Base-by-base conservation (phyloP, 106 monocot species). In the Chionographis japonica region DNA sequence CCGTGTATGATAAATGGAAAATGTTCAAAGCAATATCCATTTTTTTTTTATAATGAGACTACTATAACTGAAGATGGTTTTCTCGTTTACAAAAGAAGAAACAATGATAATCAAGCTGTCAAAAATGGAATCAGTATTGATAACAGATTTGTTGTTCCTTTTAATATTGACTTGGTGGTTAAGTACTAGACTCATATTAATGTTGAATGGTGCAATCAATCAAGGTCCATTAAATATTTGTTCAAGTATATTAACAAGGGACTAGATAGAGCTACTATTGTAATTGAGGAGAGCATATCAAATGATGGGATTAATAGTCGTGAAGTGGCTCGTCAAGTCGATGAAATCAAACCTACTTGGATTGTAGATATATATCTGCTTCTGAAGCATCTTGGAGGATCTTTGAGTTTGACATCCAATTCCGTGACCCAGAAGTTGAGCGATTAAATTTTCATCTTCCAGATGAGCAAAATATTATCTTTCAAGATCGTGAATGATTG, bases 11-110 rank as follows among this genome's bases (percentile, higher is more conserved):
- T n/a, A 6, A n/a, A 81, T 42, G 58, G 16, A 3, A 40, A 4
- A 46, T 81, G 75, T 40, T 52, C 58, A n/a, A 75, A 81, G 19
- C 12, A 49, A 15, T 81, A 35, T 61, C 68, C 80, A 2, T 70
- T 65, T 49, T 8, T 2, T 4, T 79, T 74, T 37, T 11, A 16
- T 37, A 36, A 4, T 0, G 7, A 56, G 7, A 79, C 79, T 10
- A 41, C 2, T 0, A 7, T 73, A 38, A 54, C 27, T 35, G 56
- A 60, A 6, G 12, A 63, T 49, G 79, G 79, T 5, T 74, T 40
- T 39, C 12, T 57, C 6, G 8, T 58, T 0, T 80, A 74, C 38
- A 14, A 19, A 58, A 68, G 74, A 39, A 51, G 50, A 43, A 36
- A 79, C 27, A 12, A 50, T 40, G 59, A 59, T 6, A 40, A 14